phyloP scores from a whole-genome alignment of 2,329 filamentous ascomycete genomes.

The Talaromyces sp. region DNA sequence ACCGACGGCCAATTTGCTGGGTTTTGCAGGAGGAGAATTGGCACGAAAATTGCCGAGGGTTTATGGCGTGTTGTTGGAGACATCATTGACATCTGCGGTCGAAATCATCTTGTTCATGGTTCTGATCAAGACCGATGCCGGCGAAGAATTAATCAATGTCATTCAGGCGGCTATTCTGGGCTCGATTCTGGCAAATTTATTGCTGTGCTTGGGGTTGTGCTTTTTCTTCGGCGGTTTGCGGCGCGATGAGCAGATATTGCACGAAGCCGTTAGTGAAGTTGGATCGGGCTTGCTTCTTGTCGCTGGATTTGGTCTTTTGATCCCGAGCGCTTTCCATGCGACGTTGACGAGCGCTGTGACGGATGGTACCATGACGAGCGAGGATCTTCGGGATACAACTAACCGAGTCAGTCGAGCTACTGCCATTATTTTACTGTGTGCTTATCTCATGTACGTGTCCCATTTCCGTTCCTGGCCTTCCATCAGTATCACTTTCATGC shows the following conservation, averaged over 20 bases:
- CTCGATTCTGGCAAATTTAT: conserved; percentile 76
- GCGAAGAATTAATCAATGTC: conserved; percentile 52
- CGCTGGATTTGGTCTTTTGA: conserved; percentile 59
- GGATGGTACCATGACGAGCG: conserved; percentile 27
- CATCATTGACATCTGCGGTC: conserved; percentile 67
- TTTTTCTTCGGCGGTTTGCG: conserved; percentile 74
- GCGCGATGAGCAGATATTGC: conserved; percentile 67
- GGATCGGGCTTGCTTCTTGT: conserved; percentile 75
- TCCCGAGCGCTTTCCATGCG: conserved; percentile 49
- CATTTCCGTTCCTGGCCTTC: not conserved
- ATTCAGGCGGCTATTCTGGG: conserved; percentile 65
- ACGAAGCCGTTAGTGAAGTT: conserved; percentile 73
- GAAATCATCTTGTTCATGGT: conserved; percentile 83
- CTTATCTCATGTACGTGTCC: conserved; percentile 59
- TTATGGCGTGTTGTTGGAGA: conserved; percentile 51
- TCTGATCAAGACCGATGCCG: conserved; percentile 57
- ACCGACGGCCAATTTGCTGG: conserved; percentile 71
- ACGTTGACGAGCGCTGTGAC: conserved; percentile 45
- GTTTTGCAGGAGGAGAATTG: conserved; percentile 70
- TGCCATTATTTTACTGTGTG: conserved; percentile 67
- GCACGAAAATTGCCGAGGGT: conserved; percentile 75
- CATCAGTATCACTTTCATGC: not conserved
- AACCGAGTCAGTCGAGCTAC: conserved; percentile 69
- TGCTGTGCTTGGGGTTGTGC: conserved; percentile 75
- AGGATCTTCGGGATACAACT: conserved; percentile 53